Evolutionary conservation across 208 protist genomes (phyloP).

Genomic region (Leishmania turanica): DNA sequence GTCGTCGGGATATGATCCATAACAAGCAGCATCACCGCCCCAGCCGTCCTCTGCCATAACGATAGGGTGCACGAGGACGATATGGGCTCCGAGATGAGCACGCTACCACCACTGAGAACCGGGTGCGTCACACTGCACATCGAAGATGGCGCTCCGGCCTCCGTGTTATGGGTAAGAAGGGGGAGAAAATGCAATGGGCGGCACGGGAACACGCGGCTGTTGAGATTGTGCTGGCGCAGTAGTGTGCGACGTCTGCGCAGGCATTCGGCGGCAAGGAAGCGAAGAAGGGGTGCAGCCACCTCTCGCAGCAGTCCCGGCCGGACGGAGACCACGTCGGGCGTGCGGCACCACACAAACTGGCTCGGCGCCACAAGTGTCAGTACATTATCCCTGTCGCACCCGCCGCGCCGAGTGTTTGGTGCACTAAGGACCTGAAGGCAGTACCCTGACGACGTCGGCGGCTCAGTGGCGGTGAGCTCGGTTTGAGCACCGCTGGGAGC

Average conservation of each 20-base stretch:
- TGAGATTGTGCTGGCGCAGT: conserved; percentile 17
- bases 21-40: conserved; percentile 7
- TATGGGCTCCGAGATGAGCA: conserved; percentile 56
- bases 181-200: conserved; percentile 29
- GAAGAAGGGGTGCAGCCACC: conserved; percentile 13
- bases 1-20: conserved; percentile 24
- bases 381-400: conserved; percentile 5
- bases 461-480: not conserved
- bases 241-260: conserved; percentile 16
- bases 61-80: conserved; percentile 43
- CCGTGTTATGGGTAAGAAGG: not conserved
- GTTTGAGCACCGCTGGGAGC: not conserved
- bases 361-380: conserved; percentile 21
- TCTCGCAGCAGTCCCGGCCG: conserved; percentile 13
- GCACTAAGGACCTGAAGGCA: conserved; percentile 13
- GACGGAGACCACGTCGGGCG: conserved; percentile 15
- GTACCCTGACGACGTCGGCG: not conserved
- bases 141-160: not conserved
- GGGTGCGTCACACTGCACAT: conserved; percentile 11
- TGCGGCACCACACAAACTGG: conserved; percentile 20
- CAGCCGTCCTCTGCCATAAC: conserved; percentile 21
- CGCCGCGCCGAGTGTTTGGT: not conserved
- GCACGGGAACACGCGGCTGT: conserved; percentile 13
- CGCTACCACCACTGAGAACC: not conserved
- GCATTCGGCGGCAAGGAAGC: conserved; percentile 8